Evolutionary conservation across 345 rosid genomes (phyloP).

Genomic region (Boechera divaricarpa): DNA sequence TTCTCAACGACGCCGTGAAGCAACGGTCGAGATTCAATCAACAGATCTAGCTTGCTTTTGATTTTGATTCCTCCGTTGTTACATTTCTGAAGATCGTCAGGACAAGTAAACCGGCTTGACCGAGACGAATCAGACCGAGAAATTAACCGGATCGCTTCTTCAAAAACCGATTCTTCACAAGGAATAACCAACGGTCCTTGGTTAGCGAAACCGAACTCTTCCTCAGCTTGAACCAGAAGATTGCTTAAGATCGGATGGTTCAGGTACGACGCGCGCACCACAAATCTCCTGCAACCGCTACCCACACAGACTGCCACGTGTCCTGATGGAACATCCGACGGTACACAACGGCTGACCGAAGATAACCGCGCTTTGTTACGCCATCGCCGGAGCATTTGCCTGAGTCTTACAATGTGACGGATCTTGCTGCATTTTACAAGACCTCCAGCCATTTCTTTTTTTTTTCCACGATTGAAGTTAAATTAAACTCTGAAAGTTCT

Average conservation of each 20-base stretch:
- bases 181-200: conserved; percentile 88
- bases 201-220: conserved; percentile 82
- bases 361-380: conserved; percentile 83
- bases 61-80: conserved; percentile 56
- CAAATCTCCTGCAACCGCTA: conserved; percentile 64
- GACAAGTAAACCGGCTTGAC: conserved; percentile 52
- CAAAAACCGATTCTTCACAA: conserved; percentile 86
- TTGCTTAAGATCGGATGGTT: conserved; percentile 85
- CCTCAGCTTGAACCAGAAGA: conserved; percentile 76
- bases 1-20: conserved; percentile 63
- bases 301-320: conserved; percentile 93
- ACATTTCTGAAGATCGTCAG: conserved; percentile 64
- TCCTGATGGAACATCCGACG: conserved; percentile 92
- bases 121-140: conserved; percentile 64
- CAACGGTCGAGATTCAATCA: conserved; percentile 84
- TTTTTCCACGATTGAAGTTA: not conserved
- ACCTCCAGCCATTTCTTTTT: conserved; percentile 58
- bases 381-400: conserved; percentile 89
- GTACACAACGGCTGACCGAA: conserved; percentile 55
- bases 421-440: conserved; percentile 87
- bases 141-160: conserved; percentile 74
- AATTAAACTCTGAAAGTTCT: not conserved
- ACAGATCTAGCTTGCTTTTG: conserved; percentile 53
- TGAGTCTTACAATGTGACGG: conserved; percentile 89
- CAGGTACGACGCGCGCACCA: conserved; percentile 84